Evolutionary conservation across 495 filamentous ascomycete genomes (phyloP).

Genomic region (Cairneyella variabilis): DNA sequence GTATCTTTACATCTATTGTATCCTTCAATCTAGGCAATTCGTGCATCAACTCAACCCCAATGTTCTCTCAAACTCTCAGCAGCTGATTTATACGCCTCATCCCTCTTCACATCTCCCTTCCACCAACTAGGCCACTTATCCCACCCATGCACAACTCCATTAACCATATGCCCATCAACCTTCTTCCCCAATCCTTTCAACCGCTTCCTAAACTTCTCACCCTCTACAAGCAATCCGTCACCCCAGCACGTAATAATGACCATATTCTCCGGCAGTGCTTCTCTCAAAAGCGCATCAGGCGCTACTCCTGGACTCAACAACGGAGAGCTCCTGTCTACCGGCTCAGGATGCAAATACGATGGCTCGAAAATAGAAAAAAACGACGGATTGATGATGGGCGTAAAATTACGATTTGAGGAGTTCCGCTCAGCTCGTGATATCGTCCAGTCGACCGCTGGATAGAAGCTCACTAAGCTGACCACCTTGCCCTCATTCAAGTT

Average conservation of each 20-base stretch:
- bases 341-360: constrained; percentile 59
- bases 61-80: neutral
- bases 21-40: too few relatives aligned
- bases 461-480: constrained; percentile 60
- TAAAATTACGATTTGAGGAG: constrained; percentile 44
- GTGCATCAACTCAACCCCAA: too few relatives aligned
- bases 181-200: constrained; percentile 58
- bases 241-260: constrained; percentile 77
- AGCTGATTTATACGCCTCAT: constrained; percentile 15
- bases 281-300: constrained; percentile 43
- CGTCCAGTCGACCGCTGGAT: constrained; percentile 79
- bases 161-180: constrained; percentile 64
- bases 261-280: constrained; percentile 56
- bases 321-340: constrained; percentile 48
- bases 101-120: constrained; percentile 26
- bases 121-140: constrained; percentile 79
- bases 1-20: neutral
- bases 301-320: constrained; percentile 62
- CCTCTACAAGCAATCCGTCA: constrained; percentile 82
- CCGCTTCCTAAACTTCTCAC: constrained; percentile 61
- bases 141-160: constrained; percentile 74
- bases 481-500: constrained; percentile 27
- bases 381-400: constrained; percentile 33
- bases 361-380: constrained; percentile 69
- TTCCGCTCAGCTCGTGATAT: constrained; percentile 66